Evolutionary conservation across 192 early-diverging fungal genomes (phyloP), one percentile per base, ranked within the genome.

Genomic region (Backusella macrospora): DNA sequence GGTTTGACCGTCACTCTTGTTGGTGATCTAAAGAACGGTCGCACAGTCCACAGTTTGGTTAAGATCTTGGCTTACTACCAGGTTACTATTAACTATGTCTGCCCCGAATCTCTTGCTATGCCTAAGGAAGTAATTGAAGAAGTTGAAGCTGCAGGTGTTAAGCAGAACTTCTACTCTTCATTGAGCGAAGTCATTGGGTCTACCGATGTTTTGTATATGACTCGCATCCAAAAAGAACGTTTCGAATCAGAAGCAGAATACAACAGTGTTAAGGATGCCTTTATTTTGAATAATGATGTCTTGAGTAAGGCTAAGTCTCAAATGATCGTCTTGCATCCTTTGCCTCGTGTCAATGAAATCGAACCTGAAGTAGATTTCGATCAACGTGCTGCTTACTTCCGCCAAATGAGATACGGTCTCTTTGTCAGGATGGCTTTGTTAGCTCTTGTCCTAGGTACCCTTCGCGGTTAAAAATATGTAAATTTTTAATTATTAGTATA

Each of bases 241-340:
- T 99, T 99, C 80, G 76, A 77, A 0, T 70, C 85, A 71, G 68
- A 81, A 45, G 87, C 79, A 34, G 96, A 97, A 82, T 99, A 99
- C 79, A 90, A 96, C 71, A 69, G 76, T 12, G 90, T 94, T 70
- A 89, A 88, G 81, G 86, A 86, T 59, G 76, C 90, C 39, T 98
- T 91, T 76, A 86, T 98, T 43, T 89, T 99, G 76, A 95, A 93
- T 84, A 96, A 96, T 80, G 87, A 90, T 80, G 82, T 91, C 38
- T 84, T 99, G 84, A 85, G 85, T 81, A 89, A 89, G 77, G 95
- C 95, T 73, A 98, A 99, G 87, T 80, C 90, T 63, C 91, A 96
- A 79, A 98, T 99, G 98, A 93, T 98, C 74, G 92, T 99, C 64
- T 96, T 99, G 96, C 97, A 99, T 87, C 96, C 97, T 70, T 84